phyloP scores from a whole-genome alignment of 2,329 filamentous ascomycete genomes.

The Emergomyces orientalis region DNA sequence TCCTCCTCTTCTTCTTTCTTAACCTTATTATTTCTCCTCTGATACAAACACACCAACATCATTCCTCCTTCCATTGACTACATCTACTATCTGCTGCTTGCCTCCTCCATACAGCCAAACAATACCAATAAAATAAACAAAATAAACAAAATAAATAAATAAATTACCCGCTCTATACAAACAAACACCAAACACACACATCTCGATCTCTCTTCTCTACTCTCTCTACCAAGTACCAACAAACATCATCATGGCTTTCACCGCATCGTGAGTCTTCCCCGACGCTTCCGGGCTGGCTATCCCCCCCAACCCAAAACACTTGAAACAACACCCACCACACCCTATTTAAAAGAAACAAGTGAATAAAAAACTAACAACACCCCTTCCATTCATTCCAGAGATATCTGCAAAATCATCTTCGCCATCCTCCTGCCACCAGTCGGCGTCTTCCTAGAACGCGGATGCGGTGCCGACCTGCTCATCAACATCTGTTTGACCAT shows the following conservation, averaged over 20 bases:
- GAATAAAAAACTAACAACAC: not conserved
- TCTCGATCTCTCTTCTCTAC: not conserved
- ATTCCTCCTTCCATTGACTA: not conserved
- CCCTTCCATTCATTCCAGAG: not conserved
- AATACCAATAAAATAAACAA: too few species aligned
- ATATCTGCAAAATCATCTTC: slow-evolving; percentile 71
- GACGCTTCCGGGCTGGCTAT: not conserved
- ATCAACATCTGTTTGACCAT: slow-evolving; percentile 89
- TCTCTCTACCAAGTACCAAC: slow-evolving; percentile 5
- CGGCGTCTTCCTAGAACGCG: slow-evolving; percentile 89
- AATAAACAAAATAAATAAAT: not conserved
- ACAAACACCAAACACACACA: not conserved
- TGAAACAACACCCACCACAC: not conserved
- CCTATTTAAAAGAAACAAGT: not conserved
- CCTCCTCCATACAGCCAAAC: too few species aligned
- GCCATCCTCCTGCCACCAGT: slow-evolving; percentile 83
- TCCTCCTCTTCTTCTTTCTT: not conserved
- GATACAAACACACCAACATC: not conserved
- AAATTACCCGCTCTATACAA: not conserved
- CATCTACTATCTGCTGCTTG: too few species aligned
- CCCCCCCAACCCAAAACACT: not conserved
- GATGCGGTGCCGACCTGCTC: slow-evolving; percentile 75
- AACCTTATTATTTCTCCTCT: not conserved
- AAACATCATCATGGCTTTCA: slow-evolving; percentile 42
- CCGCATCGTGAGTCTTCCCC: slow-evolving; percentile 38